A percentile compares a stretch with the other conserved stretches of the same genome.
Evolutionary conservation across 805 yeast genomes (phyloP).

Genomic region (Scheffersomyces lignosus): DNA sequence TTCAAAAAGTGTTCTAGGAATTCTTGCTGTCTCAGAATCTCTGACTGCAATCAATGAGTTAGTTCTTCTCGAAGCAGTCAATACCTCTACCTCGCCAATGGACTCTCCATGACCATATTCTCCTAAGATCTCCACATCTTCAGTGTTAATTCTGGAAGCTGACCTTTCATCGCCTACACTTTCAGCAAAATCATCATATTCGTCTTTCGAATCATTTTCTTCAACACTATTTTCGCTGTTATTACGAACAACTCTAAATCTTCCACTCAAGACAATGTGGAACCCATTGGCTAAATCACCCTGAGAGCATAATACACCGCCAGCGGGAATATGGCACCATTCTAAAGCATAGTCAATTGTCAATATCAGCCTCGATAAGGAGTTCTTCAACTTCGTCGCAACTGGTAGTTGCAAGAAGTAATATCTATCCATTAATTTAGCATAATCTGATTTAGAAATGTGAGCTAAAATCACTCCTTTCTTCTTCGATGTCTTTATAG

Average conservation of each 20-base stretch:
- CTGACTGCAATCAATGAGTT: slow-evolving; percentile 80
- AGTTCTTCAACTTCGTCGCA: slow-evolving; percentile 69
- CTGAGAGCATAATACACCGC: slow-evolving; percentile 74
- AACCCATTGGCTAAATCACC: slow-evolving; percentile 90
- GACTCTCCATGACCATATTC: slow-evolving; percentile 95
- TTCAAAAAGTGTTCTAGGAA: slow-evolving; percentile 88
- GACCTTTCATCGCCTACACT: slow-evolving; percentile 22
- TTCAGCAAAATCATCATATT: slow-evolving; percentile 7
- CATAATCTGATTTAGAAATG: slow-evolving; percentile 61
- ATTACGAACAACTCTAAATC: slow-evolving; percentile 63
- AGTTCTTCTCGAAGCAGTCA: slow-evolving; percentile 73
- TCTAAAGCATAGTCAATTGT: slow-evolving; percentile 89
- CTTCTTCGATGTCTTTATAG: slow-evolving; percentile 60
- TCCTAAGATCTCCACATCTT: slow-evolving; percentile 46
- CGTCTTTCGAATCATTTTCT: slow-evolving; percentile 5
- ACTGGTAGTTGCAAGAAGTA: slow-evolving; percentile 75
- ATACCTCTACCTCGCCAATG: slow-evolving; percentile 91
- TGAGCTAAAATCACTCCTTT: slow-evolving; percentile 65
- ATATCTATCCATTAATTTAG: slow-evolving; percentile 67
- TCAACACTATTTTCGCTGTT: slow-evolving; percentile 6
- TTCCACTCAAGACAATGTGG: slow-evolving; percentile 84
- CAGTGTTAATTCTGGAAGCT: slow-evolving; percentile 10
- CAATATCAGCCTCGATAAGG: slow-evolving; percentile 64
- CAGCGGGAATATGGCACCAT: slow-evolving; percentile 92
- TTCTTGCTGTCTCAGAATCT: slow-evolving; percentile 91